Conservation (phyloP, 306 rosid species). For the Vigna mungo region DNA sequence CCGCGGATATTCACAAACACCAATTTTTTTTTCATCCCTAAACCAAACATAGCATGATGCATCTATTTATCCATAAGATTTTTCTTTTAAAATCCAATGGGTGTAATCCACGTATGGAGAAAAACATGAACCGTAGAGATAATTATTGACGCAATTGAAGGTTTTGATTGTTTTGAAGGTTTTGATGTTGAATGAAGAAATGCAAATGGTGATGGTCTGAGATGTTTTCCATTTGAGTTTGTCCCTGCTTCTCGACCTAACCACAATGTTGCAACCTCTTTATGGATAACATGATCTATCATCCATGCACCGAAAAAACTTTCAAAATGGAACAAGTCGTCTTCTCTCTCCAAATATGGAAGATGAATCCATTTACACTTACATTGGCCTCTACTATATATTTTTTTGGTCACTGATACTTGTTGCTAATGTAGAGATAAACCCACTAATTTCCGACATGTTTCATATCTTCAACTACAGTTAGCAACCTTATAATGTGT, state of each 20-base stretch:
- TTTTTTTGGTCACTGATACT: neutral
- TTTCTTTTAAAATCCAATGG: neutral
- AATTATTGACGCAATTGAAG: neutral
- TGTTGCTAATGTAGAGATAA: constrained; percentile 32
- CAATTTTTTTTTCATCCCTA: too few relatives aligned
- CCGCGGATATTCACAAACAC: too few relatives aligned
- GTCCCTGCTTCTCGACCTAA: constrained; percentile 9
- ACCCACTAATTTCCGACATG: constrained; percentile 13
- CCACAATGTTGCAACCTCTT: constrained; percentile 42
- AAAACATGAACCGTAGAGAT: neutral
- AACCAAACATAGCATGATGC: too few relatives aligned
- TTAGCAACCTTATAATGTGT: constrained; percentile 4
- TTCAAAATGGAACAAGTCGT: neutral
- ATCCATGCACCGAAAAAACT: neutral
- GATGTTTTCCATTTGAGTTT: constrained; percentile 44
- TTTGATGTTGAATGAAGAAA: neutral
- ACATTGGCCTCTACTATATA: neutral
- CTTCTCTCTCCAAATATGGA: constrained; percentile 37
- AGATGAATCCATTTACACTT: constrained; percentile 54
- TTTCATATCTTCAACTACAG: constrained; percentile 34
- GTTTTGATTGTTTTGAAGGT: too few relatives aligned
- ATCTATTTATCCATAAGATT: neutral
- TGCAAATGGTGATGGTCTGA: constrained; percentile 43
- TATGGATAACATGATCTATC: constrained; percentile 24
- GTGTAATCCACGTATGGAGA: constrained; percentile 16